Percentiles rank a stretch among this genome's conserved stretches.
Conservation (phyloP, 148 eudicot species). For the Silene conica region DNA sequence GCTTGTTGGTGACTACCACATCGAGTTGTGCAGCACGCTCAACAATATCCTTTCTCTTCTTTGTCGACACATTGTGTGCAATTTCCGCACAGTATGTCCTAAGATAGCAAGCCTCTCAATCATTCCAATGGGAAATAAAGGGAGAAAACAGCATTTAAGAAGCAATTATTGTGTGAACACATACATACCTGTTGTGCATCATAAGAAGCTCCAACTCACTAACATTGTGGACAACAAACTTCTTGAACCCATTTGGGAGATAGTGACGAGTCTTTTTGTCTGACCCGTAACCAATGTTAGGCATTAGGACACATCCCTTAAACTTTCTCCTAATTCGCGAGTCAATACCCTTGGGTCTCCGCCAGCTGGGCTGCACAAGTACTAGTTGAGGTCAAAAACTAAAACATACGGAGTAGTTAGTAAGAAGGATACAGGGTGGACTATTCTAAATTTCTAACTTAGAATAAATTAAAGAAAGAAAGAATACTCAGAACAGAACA, state of each 20-base stretch:
- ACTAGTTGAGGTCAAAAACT: not conserved
- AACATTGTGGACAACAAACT: slow-evolving; percentile 51
- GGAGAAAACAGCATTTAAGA: not conserved
- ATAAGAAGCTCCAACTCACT: slow-evolving; percentile 45
- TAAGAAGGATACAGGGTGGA: not conserved
- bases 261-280: slow-evolving; percentile 60
- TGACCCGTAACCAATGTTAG: slow-evolving; percentile 54
- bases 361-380: slow-evolving; percentile 45
- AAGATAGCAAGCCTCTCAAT: not conserved
- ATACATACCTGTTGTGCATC: slow-evolving; percentile 73
- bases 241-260: slow-evolving; percentile 62
- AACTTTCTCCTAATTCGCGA: slow-evolving; percentile 56
- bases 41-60: slow-evolving; percentile 35
- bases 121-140: not conserved
- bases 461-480: not conserved
- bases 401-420: too few relatives aligned
- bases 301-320: slow-evolving; percentile 49
- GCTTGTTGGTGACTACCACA: slow-evolving; percentile 46
- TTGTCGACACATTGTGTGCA: slow-evolving; percentile 38
- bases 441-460: too few relatives aligned
- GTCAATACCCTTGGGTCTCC: slow-evolving; percentile 61
- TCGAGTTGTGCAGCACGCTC: slow-evolving; percentile 58
- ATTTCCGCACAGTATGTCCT: slow-evolving; percentile 42
- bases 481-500: not conserved
- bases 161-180: too few relatives aligned